These are phyloP conservation scores for Hyaloscypha finlandica DNA, from an alignment of 495 filamentous ascomycete genomes.

Conservation along the genomic window DNA sequence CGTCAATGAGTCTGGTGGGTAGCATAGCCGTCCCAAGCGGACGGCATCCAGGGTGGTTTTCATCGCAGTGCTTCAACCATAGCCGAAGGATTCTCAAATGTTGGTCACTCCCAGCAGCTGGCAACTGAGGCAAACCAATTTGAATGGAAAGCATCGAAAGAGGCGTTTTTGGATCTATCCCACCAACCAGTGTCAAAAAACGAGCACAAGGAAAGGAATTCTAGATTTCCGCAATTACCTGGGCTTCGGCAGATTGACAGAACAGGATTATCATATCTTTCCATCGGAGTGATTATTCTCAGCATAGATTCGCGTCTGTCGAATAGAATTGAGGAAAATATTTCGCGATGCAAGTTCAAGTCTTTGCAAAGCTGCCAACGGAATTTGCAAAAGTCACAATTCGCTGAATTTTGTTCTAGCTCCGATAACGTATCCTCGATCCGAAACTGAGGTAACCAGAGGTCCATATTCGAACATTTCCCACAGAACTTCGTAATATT, in stretches of 20 bases:
- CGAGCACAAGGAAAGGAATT: constrained; percentile 9
- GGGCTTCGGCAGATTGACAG: constrained; percentile 6
- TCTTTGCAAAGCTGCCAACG: constrained; percentile 19
- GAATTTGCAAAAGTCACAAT: constrained; percentile 30
- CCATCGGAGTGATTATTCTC: constrained; percentile 10
- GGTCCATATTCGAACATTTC: constrained; percentile 7
- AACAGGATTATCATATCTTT: background rate
- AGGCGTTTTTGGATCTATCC: background rate
- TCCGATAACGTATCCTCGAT: constrained; percentile 3
- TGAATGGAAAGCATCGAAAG: constrained; percentile 2
- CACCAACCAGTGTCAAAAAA: background rate
- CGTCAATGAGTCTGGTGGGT: constrained; percentile 17
- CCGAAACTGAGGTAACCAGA: constrained; percentile 1
- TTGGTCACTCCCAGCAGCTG: constrained; percentile 16
- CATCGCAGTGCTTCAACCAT: constrained; percentile 33
- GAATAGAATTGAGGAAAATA: constrained; percentile 12
- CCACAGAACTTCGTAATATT: background rate
- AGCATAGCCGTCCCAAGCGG: background rate
- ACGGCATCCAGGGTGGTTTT: constrained; percentile 21
- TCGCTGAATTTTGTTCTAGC: constrained; percentile 9
- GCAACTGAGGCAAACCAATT: constrained; percentile 30
- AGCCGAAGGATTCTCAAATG: constrained; percentile 28
- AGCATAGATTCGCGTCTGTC: constrained; percentile 22
- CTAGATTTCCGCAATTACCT: constrained; percentile 8
- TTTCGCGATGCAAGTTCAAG: background rate